phyloP scores from a whole-genome alignment of 495 filamentous ascomycete species.

The Delitschia confertaspora region DNA sequence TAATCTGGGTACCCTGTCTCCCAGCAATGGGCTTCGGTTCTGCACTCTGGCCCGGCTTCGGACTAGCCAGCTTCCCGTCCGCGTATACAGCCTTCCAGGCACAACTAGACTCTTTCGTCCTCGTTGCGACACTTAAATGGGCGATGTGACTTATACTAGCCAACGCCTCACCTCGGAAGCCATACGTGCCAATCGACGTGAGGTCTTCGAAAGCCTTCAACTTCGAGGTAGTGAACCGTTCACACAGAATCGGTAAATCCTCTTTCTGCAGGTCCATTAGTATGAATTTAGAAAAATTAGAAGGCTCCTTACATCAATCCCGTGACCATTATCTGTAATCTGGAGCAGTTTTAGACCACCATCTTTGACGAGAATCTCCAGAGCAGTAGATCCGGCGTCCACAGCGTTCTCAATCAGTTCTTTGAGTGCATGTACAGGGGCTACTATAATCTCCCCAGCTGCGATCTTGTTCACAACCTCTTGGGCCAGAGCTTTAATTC shows the following conservation, averaged over 20 bases:
- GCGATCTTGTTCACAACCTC: constrained; percentile 99
- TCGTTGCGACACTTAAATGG: constrained; percentile 89
- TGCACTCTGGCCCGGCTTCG: constrained; percentile 84
- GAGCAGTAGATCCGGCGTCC: constrained; percentile 83
- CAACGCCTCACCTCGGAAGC: constrained; percentile 92
- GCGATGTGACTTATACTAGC: constrained; percentile 99
- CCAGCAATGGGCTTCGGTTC: constrained; percentile 87
- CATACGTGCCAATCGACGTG: constrained; percentile 84
- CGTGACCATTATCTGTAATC: constrained; percentile 96
- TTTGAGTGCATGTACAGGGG: constrained; percentile 93
- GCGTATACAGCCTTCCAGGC: constrained; percentile 85
- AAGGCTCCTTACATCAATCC: constrained; percentile 65
- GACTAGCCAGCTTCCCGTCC: constrained; percentile 70
- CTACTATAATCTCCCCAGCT: constrained; percentile 98
- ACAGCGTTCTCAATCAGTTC: constrained; percentile 97
- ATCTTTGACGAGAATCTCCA: constrained; percentile 91
- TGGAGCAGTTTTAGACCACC: constrained; percentile 95
- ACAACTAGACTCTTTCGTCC: constrained; percentile 78
- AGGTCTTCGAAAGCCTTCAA: constrained; percentile 93
- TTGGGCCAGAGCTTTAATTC: constrained; percentile 83
- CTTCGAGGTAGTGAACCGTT: constrained; percentile 96
- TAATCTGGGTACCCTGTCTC: constrained; percentile 91
- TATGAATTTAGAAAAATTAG: background rate
- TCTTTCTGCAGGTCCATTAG: constrained; percentile 40
- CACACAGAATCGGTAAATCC: constrained; percentile 87